Percentiles rank a stretch among this genome's conserved stretches.
phyloP scores from a whole-genome alignment of 495 filamentous ascomycete genomes.

The Xylaria venustula region DNA sequence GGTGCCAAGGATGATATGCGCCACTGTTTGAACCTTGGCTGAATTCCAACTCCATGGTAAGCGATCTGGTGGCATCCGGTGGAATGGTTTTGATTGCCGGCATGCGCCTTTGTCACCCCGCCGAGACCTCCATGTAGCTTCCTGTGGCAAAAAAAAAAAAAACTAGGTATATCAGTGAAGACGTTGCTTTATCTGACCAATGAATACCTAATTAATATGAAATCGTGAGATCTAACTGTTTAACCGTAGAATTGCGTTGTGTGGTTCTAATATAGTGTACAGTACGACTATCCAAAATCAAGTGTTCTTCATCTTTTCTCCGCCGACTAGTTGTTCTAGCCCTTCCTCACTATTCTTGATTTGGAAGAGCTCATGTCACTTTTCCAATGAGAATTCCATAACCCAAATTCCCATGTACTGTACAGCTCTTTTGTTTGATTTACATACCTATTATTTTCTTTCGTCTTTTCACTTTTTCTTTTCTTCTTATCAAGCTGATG shows the following conservation, averaged over 20 bases:
- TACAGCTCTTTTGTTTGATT: no score
- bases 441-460: background rate
- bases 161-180: no score
- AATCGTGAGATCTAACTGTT: no score
- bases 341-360: background rate
- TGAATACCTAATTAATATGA: no score
- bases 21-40: background rate
- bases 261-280: no score
- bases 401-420: no score
- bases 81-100: background rate
- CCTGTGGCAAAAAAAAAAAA: background rate
- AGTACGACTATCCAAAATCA: no score
- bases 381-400: no score
- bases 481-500: background rate
- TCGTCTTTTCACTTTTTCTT: background rate
- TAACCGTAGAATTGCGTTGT: no score
- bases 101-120: background rate
- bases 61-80: background rate
- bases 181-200: no score
- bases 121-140: background rate
- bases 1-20: background rate
- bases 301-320: background rate
- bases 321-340: background rate
- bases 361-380: background rate
- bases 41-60: background rate